These are phyloP conservation scores for Aplosporella prunicola DNA, from an alignment of 2,329 filamentous ascomycete genomes.

Conservation along the genomic window DNA sequence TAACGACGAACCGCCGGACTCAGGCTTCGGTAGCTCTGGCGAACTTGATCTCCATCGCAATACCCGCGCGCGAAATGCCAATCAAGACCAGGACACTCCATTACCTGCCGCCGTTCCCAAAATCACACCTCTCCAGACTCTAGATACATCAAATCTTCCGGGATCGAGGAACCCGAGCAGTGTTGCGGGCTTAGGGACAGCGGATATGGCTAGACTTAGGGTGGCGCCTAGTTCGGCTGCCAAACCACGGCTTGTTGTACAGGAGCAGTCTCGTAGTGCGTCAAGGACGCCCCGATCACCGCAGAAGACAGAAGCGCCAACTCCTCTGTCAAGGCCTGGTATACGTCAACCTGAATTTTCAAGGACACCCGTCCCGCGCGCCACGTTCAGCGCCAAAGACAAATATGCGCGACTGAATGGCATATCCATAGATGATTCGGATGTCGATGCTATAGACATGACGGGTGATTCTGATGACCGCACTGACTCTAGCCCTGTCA, in stretches of 20 bases:
- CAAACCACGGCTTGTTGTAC: conserved; percentile 27
- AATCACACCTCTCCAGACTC: conserved; percentile 16
- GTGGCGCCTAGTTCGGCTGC: conserved; percentile 34
- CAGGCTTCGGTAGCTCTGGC: conserved; percentile 21
- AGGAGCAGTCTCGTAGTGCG: conserved; percentile 6
- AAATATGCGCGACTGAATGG: background rate
- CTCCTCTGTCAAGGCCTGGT: background rate
- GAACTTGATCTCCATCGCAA: conserved; percentile 12
- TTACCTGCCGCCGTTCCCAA: conserved; percentile 16
- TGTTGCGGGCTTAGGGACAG: background rate
- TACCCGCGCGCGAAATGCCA: conserved; percentile 6
- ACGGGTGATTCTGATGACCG: conserved; percentile 20
- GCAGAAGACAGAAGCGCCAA: conserved; percentile 4
- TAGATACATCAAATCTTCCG: conserved; percentile 1
- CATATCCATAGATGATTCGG: background rate
- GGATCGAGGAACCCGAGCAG: background rate
- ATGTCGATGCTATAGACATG: conserved; percentile 26
- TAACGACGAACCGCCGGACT: conserved; percentile 1
- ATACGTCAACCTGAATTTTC: too few species aligned
- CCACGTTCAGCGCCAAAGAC: background rate
- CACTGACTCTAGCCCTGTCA: conserved; percentile 15
- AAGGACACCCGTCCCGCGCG: too few species aligned
- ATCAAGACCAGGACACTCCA: conserved; percentile 16
- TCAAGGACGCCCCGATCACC: conserved; percentile 4
- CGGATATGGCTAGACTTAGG: conserved; percentile 36